Percentiles rank a stretch among this genome's conserved stretches.
Evolutionary conservation across 2,329 filamentous ascomycete species (phyloP).

Genomic region (Talaromyces rugulosus): DNA sequence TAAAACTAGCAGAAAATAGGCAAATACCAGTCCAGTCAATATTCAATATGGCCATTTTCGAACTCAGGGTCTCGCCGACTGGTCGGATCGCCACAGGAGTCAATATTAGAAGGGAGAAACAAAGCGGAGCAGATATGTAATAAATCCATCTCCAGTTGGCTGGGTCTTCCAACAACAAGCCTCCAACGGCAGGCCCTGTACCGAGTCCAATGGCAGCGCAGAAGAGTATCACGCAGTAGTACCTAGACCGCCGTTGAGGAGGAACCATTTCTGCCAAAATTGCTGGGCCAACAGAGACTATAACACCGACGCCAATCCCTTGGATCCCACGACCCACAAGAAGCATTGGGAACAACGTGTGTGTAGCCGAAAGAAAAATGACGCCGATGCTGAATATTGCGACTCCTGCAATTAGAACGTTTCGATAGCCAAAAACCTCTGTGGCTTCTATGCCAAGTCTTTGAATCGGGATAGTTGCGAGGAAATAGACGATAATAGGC

Average conservation of each 20-base stretch:
- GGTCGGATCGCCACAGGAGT: constrained; percentile 6
- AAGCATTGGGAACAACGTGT: constrained; percentile 3
- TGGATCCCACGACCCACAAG: constrained; percentile 9
- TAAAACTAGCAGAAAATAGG: constrained; percentile 7
- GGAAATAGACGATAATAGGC: constrained; percentile 10
- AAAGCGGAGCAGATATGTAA: constrained; percentile 10
- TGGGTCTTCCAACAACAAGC: not conserved
- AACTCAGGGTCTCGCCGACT: constrained; percentile 1
- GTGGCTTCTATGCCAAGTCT: constrained; percentile 2
- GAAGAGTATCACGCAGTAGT: constrained; percentile 5
- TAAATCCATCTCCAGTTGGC: constrained; percentile 10
- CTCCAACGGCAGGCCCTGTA: not conserved
- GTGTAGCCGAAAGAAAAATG: constrained; percentile 3
- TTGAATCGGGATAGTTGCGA: constrained; percentile 6
- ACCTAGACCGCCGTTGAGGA: not conserved
- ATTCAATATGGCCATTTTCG: constrained; percentile 5
- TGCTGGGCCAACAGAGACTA: constrained; percentile 1
- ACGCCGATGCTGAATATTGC: constrained; percentile 9
- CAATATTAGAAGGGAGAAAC: not conserved
- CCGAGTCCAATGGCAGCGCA: constrained; percentile 2
- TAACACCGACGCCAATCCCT: constrained; percentile 5
- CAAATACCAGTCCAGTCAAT: constrained; percentile 11
- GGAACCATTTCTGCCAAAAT: constrained; percentile 9
- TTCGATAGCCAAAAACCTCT: constrained; percentile 1
- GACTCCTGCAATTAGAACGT: constrained; percentile 2